Conservation (phyloP, 202 grass and related monocot genomes). For the Zoysia matrella region DNA sequence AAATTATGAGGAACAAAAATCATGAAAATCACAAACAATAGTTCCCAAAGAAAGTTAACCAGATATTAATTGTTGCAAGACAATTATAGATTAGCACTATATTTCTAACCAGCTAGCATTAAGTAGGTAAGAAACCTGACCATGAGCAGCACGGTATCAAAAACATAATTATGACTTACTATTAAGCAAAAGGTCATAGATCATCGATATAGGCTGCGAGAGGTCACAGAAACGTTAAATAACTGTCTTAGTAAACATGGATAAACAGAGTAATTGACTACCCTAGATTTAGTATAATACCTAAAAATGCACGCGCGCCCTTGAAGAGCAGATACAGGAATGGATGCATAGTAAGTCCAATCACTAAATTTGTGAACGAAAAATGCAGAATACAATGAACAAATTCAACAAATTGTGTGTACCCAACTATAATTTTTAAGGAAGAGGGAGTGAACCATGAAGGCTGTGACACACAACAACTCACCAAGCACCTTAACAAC, state of each 20-base stretch:
- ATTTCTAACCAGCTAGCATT: slow-evolving; percentile 9
- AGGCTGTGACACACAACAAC: slow-evolving; percentile 36
- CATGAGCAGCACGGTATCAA: neutral
- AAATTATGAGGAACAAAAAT: slow-evolving; percentile 27
- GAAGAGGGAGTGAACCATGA: slow-evolving; percentile 15
- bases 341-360: slow-evolving; percentile 9
- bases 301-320: slow-evolving; percentile 14
- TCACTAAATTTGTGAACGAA: slow-evolving; percentile 4
- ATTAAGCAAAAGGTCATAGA: slow-evolving; percentile 9
- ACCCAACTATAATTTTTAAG: slow-evolving; percentile 18
- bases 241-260: neutral
- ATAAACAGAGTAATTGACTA: neutral
- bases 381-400: slow-evolving; percentile 20
- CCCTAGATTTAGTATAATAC: neutral
- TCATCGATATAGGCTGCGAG: slow-evolving; percentile 5
- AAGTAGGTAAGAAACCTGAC: neutral
- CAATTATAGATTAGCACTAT: neutral
- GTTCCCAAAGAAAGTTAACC: slow-evolving; percentile 9
- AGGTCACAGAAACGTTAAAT: neutral
- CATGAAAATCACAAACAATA: slow-evolving; percentile 33
- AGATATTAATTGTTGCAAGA: slow-evolving; percentile 24
- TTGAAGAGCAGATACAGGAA: slow-evolving; percentile 18
- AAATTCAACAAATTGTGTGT: slow-evolving; percentile 21
- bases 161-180: neutral
- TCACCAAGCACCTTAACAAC: slow-evolving; percentile 72